These are phyloP conservation scores for Colletotrichum lentis DNA, from an alignment of 2,329 filamentous ascomycete genomes.

Conservation along the genomic window DNA sequence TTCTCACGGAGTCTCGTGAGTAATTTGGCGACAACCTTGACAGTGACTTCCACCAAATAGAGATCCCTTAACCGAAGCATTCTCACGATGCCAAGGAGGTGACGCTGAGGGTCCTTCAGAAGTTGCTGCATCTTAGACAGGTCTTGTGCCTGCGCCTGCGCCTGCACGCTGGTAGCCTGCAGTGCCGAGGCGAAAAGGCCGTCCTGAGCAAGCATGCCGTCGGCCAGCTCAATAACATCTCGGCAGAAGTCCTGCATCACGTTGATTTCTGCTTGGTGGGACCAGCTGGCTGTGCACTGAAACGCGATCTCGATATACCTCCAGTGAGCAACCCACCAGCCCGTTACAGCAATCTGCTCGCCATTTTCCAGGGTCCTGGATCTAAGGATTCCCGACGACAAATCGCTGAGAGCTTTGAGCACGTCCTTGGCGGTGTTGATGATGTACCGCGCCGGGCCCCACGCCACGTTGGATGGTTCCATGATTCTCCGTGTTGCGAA, in stretches of 20 bases:
- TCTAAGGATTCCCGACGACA: conserved; percentile 63
- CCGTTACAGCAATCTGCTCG: conserved; percentile 72
- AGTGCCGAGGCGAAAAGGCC: conserved; percentile 80
- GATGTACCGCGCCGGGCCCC: conserved; percentile 65
- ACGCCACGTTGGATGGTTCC: conserved; percentile 54
- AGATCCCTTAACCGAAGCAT: conserved; percentile 91
- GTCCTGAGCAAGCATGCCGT: conserved; percentile 84
- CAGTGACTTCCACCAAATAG: conserved; percentile 83
- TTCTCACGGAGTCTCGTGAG: conserved; percentile 82
- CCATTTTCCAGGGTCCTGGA: conserved; percentile 63
- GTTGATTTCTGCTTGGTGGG: conserved; percentile 74
- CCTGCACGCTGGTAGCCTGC: conserved; percentile 29
- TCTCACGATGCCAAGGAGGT: conserved; percentile 76
- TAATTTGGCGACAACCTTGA: conserved; percentile 84
- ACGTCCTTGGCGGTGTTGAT: conserved; percentile 66
- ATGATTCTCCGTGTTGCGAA: conserved; percentile 46
- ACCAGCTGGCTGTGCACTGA: conserved; percentile 81
- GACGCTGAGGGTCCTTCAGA: conserved; percentile 69
- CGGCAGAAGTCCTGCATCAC: conserved; percentile 93
- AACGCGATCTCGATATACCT: conserved; percentile 82
- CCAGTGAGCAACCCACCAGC: conserved; percentile 90
- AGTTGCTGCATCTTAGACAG: conserved; percentile 54
- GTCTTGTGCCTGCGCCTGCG: conserved; percentile 41
- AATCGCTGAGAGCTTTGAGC: conserved; percentile 64
- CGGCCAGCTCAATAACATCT: conserved; percentile 93